Conservation (phyloP, 2,329 filamentous ascomycete genomes). For the Diaporthe sp. region DNA sequence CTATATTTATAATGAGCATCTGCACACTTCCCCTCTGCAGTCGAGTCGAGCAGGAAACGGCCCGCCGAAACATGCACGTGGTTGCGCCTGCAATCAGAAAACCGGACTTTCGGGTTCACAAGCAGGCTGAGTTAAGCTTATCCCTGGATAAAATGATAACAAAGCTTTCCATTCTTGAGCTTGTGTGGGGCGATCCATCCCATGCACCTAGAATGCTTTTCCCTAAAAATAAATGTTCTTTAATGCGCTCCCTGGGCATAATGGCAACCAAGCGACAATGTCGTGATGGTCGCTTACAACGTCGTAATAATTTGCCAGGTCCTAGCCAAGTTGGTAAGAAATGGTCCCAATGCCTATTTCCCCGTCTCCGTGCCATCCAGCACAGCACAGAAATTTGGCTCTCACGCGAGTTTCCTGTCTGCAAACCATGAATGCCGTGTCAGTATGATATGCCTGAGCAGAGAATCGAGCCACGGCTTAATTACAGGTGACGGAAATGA, state of each 20-base stretch:
- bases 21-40: constrained; percentile 16
- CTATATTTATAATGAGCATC: constrained; percentile 28
- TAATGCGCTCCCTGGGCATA: not conserved
- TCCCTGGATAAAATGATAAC: not conserved
- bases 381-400: no score
- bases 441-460: no score
- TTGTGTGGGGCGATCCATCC: constrained; percentile 10
- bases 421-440: no score
- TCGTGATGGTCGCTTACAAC: not conserved
- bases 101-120: constrained; percentile 4
- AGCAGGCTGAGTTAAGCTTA: constrained; percentile 21
- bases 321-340: fast-evolving
- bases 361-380: no score
- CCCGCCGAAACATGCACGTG: constrained; percentile 26
- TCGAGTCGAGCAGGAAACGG: constrained; percentile 17
- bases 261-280: not conserved
- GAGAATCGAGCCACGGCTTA: no score
- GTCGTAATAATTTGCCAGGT: not conserved
- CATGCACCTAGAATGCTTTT: not conserved
- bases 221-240: not conserved
- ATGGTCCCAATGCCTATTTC: not conserved
- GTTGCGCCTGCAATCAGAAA: not conserved
- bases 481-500: no score
- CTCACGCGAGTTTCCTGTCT: no score
- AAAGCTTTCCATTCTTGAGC: not conserved